phyloP scores from a whole-genome alignment of 1,284 basidiomycete genomes.

The Phellopilus nigrolimitatus region DNA sequence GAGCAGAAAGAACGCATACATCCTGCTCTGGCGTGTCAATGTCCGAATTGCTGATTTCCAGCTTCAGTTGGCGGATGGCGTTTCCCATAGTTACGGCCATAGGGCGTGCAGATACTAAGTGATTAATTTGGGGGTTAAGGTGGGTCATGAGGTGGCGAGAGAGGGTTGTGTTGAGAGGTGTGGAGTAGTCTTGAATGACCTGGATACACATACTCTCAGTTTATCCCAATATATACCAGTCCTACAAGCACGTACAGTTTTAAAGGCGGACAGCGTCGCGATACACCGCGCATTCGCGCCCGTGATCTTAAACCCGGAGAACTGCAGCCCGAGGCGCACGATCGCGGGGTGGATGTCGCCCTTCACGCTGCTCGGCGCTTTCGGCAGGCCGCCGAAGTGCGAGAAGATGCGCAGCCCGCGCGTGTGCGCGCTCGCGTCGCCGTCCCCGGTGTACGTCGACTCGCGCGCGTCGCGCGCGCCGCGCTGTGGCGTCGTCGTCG shows the following conservation, averaged over 20 bases:
- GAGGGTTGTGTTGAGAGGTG: constrained; percentile 77
- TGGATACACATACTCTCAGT: constrained; percentile 29
- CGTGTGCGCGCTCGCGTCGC: constrained; percentile 32
- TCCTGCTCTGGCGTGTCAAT: constrained; percentile 93
- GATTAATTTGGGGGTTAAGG: constrained; percentile 86
- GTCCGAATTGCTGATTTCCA: constrained; percentile 90
- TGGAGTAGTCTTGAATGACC: constrained; percentile 86
- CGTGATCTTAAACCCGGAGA: constrained; percentile 80
- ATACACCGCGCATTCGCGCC: constrained; percentile 88
- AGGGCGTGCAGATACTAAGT: constrained; percentile 81
- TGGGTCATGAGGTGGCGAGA: constrained; percentile 85
- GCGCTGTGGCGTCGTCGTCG: constrained; percentile 12
- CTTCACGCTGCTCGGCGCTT: constrained; percentile 47
- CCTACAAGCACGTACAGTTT: constrained; percentile 51
- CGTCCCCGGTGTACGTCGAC: constrained; percentile 22
- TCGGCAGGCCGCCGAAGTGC: constrained; percentile 76
- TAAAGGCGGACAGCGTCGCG: constrained; percentile 80
- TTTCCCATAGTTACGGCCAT: constrained; percentile 97
- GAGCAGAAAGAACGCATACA: constrained; percentile 38
- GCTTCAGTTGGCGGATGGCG: constrained; percentile 91
- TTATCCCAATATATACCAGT: constrained; percentile 2
- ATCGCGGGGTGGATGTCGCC: constrained; percentile 84
- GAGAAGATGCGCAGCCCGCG: constrained; percentile 74
- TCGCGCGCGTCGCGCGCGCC: constrained; percentile 23
- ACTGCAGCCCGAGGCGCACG: constrained; percentile 73